Percentiles rank a stretch among this genome's conserved stretches.
phyloP scores from a whole-genome alignment of 257 asterid genomes.

The Solanum ahanhuiri region DNA sequence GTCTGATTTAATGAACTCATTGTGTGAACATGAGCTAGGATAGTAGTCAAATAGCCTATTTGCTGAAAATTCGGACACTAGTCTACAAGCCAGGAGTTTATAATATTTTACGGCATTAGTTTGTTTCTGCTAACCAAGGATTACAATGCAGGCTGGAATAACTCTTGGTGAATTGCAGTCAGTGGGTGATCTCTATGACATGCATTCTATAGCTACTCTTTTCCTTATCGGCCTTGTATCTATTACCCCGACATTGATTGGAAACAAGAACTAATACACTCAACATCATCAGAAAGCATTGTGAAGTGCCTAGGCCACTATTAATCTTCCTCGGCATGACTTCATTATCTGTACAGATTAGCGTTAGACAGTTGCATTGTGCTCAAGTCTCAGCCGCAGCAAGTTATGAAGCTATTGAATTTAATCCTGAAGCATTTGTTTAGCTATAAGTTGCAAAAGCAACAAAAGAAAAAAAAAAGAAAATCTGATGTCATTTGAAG shows the following conservation, averaged over 20 bases:
- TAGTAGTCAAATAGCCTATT: background rate
- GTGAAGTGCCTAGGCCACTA: background rate
- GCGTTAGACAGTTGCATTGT: background rate
- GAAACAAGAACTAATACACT: constrained; percentile 35
- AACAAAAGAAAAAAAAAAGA: background rate
- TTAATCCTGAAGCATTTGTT: background rate
- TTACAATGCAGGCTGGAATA: constrained; percentile 68
- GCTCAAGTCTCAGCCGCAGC: background rate
- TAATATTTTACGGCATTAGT: background rate
- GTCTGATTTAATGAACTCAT: background rate
- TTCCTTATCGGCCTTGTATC: constrained; percentile 74
- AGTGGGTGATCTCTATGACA: constrained; percentile 80
- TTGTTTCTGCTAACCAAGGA: background rate
- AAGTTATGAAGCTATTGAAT: background rate
- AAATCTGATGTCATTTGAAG: background rate
- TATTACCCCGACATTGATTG: constrained; percentile 63
- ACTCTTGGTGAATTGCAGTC: constrained; percentile 87
- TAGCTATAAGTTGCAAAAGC: background rate
- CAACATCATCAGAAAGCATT: background rate
- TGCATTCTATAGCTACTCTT: constrained; percentile 71
- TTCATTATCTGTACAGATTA: constrained; percentile 4
- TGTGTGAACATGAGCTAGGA: background rate
- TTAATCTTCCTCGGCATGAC: background rate
- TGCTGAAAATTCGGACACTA: background rate
- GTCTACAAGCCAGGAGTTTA: background rate